Evolutionary conservation across 2,329 filamentous ascomycete genomes (phyloP), one percentile per base, ranked within the genome.

Genomic region (Hirsutella rhossiliensis): DNA sequence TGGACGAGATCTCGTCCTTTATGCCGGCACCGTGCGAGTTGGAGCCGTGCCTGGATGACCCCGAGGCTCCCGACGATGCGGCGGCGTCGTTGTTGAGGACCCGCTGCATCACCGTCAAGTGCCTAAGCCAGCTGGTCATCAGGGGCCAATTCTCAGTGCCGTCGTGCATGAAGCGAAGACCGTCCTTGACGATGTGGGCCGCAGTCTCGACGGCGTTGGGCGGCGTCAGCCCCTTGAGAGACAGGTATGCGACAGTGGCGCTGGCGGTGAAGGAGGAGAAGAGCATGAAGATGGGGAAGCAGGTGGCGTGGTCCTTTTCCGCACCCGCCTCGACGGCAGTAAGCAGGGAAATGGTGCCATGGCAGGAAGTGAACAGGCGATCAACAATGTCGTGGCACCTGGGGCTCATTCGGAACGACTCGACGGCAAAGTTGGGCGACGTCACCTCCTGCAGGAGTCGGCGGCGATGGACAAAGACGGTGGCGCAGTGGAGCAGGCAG

Each of bases 221-320:
- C 1, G 75, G 75, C 0, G 75, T 75, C 8, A 80, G 57, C 11
- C 75, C 74, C 61, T 78, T 79, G 39, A 80, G 67, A n/a, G 75
- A 76, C 28, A 80, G 66, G 58, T 78, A 80, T 12, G 76, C 76
- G 2, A 78, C 71, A 1, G 76, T 79, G 2, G 75, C 75, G 48
- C 75, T 75, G 2, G 75, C 73, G 0, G 75, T 78, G 48, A 80
- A 80, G 42, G 75, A 72, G 0, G 75, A 74, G 56, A 80, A 80
- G 12, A 79, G 64, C 76, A 80, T 79, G 48, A 78, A 76, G 44
- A 80, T 75, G 32, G 76, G 76, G 59, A 78, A 76, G 58, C 72
- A 77, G n/a, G 73, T 63, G n/a, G 72, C 65, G 20, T 67, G 64
- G 43, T 78, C 73, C 61, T 78, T 78, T 43, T 79, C 75, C 1